Percentiles rank a stretch among this genome's conserved stretches.
Conservation (phyloP, 805 yeast genomes). For the Clavispora vitiphila region DNA sequence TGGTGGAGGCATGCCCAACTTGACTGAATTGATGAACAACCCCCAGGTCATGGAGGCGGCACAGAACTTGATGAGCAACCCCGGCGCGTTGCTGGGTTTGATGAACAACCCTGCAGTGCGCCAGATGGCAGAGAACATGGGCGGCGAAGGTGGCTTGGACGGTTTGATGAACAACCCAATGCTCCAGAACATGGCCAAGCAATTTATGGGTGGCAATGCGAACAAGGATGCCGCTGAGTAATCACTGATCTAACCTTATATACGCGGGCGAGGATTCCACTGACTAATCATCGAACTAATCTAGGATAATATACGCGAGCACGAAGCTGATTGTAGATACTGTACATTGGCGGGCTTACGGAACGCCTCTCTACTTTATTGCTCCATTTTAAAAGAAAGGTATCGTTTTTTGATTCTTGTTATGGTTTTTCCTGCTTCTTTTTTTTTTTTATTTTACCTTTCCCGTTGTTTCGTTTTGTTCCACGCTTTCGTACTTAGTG, state of each 20-base stretch:
- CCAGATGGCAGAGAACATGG: conserved; percentile 79
- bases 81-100: conserved; percentile 65
- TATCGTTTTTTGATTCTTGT: too few relatives aligned
- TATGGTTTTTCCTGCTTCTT: too few relatives aligned
- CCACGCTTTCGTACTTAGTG: too few relatives aligned
- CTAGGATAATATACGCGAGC: neutral
- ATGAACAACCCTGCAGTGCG: conserved; percentile 77
- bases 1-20: conserved; percentile 70
- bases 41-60: conserved; percentile 93
- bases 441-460: neutral
- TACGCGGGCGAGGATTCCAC: neutral
- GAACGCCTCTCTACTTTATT: too few relatives aligned
- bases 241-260: too few relatives aligned
- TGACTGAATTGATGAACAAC: conserved; percentile 26
- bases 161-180: conserved; percentile 80
- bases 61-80: conserved; percentile 81
- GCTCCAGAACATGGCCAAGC: conserved; percentile 58
- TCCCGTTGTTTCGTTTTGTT: too few relatives aligned
- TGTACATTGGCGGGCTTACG: too few relatives aligned
- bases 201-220: conserved; percentile 53
- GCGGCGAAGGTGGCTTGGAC: conserved; percentile 51
- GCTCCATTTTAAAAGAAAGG: too few relatives aligned
- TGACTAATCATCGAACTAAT: neutral
- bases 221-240: neutral
- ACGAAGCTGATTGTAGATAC: too few relatives aligned